Base-by-base conservation (phyloP, 495 filamentous ascomycete genomes). In the Lineolata rhizophorae region DNA sequence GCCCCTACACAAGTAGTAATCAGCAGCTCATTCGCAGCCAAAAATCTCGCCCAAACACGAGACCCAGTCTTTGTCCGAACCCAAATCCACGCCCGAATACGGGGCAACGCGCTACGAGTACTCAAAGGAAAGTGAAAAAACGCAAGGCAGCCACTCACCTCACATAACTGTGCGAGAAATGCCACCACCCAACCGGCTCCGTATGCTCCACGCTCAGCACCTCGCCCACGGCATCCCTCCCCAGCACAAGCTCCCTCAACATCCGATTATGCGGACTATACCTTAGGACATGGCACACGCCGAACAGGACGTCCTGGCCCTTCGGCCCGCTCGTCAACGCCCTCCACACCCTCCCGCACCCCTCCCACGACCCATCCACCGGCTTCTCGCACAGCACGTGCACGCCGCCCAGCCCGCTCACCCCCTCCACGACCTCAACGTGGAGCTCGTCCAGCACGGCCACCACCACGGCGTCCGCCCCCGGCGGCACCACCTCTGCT, bases 371-470 rank as follows among this genome's bases (percentile, higher is more conserved):
- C 2, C 77, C 77, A 2, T 80, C 78, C 12, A 97, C 57, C 0
- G 87, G 87, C 51, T 97, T 97, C 57, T 97, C 90, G 56, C 82
- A 85, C 55, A 94, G 74, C 33, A 95, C 70, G 48, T 93, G 82
- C n/a, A 47, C 21, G 10, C 6, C 27, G 11, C 32, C 35, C 17
- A 87, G 51, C 3, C 64, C 56, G 0, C 90, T 57, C 2, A 64
- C 61, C 2, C 72, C 70, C 19, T 91, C 57, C 15, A 87, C 61
- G n/a, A 85, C 70, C 32, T 78, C 77, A 4, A 64, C 65, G 50
- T 97, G 87, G 41, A 73, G 72, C 48, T 91, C 76, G 49, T 97
- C 87, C 15, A 81, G 60, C 1, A 83, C 80, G 47, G 84, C 92
- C 25, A 97, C 65, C 41, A 93, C 81, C 18, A 75, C 70, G 0